Base-by-base conservation (phyloP, 2,329 filamentous ascomycete species). In the Stagonosporopsis tanaceti region DNA sequence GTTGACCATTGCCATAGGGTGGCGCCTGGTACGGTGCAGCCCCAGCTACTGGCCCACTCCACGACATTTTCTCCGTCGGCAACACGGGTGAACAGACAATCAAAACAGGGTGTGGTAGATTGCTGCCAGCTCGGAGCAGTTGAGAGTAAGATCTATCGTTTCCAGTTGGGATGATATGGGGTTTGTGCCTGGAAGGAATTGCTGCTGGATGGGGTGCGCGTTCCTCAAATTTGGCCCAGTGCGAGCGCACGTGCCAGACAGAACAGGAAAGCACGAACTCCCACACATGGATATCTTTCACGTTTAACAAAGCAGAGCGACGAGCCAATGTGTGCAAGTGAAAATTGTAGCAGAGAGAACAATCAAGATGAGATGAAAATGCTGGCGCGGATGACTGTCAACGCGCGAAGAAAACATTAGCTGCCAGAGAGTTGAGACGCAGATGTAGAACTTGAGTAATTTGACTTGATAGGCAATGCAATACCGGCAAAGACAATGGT, bases 31-130 rank as follows among this genome's bases (percentile, higher is more conserved):
- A 77, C 47, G 70, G 65, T 61, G 70, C 61, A 62, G 69, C 59
- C 62, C 70, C 68, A 24, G 71, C 64, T 44, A 71, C 66, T 34
- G 73, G 70, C 22, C 70, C 72, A 58, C 63, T 73, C 75, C 75
- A 77, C 60, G 74, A 72, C 75, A 77, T 77, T 41, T 53, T 53
- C 24, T 44, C 28, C 22, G 7, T 39, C 61, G 61, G 39, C 47
- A 55, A 35, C 37, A 44, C n/a, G 28, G 24, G 32, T 54, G 27
- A 20, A 47, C 35, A 2, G 24, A 12, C 20, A 42, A 28, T 9
- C 25, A 20, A 30, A 6, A 4, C 3, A 4, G 28, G 12, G n/a
- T 6, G 15, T 20, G 9, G 28, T 3, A 22, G 34, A 22, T 25
- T 1, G 12, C 2, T 17, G 34, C 37, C 27, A 34, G 27, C 9